Conservation (phyloP, 345 rosid species). For the Murraya koenigii region DNA sequence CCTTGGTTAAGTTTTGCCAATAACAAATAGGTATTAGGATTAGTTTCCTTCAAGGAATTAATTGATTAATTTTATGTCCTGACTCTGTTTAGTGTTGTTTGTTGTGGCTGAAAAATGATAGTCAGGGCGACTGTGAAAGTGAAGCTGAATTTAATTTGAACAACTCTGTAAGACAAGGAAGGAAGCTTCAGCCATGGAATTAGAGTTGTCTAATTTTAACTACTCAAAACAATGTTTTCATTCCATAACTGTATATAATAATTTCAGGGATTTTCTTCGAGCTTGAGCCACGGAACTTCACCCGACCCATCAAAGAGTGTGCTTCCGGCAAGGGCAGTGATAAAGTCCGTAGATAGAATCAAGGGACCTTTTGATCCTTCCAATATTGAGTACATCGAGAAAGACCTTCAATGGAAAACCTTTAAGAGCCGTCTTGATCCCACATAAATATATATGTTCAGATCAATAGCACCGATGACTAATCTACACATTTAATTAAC, state of each 20-base stretch:
- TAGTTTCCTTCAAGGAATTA: too few species aligned
- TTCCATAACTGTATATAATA: background rate
- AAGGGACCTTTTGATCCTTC: conserved; percentile 84
- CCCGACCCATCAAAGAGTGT: conserved; percentile 81
- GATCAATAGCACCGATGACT: too few species aligned
- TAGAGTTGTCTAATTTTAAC: background rate
- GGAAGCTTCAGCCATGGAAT: too few species aligned
- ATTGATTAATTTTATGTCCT: too few species aligned
- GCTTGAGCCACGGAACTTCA: conserved; percentile 65
- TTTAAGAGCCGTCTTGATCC: conserved; percentile 32
- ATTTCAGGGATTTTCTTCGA: conserved; percentile 72
- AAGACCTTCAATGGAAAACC: conserved; percentile 45
- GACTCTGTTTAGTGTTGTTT: too few species aligned
- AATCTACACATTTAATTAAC: too few species aligned
- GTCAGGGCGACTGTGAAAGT: too few species aligned
- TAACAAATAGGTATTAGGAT: too few species aligned
- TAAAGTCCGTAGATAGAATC: conserved; percentile 61
- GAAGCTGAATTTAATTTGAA: too few species aligned
- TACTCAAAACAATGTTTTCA: background rate
- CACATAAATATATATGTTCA: background rate
- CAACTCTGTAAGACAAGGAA: too few species aligned
- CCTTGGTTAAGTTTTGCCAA: too few species aligned
- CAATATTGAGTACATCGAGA: conserved; percentile 55
- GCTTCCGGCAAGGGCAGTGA: conserved; percentile 68
- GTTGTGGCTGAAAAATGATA: too few species aligned